A percentile compares a stretch with the other conserved stretches of the same genome.
These are phyloP conservation scores for Asterophora parasitica DNA, from an alignment of 768 basidiomycete species.

Conservation along the genomic window DNA sequence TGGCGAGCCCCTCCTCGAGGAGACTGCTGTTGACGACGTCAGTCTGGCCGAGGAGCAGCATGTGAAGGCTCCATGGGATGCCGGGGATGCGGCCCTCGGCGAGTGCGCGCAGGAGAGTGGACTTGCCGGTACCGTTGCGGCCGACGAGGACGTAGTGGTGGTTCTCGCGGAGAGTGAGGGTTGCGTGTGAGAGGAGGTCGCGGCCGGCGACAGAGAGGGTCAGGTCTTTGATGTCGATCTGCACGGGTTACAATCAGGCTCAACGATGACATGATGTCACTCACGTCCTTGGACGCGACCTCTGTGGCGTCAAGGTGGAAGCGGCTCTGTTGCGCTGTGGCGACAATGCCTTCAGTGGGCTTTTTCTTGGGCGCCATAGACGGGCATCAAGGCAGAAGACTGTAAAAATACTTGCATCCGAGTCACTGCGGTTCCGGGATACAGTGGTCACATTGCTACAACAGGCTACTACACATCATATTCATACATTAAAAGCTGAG, in stretches of 20 bases:
- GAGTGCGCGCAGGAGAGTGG: constrained; percentile 38
- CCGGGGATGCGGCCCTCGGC: constrained; percentile 44
- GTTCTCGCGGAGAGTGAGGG: constrained; percentile 46
- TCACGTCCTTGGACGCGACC: constrained; percentile 23
- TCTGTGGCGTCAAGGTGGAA: constrained; percentile 46
- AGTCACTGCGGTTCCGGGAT: background rate
- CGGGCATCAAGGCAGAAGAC: background rate
- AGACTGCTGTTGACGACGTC: constrained; percentile 20
- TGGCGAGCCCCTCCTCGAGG: constrained; percentile 17
- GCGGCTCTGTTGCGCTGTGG: constrained; percentile 43
- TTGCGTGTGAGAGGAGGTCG: constrained; percentile 49
- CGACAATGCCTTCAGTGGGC: constrained; percentile 22
- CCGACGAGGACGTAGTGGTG: constrained; percentile 52
- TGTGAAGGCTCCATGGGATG: constrained; percentile 34
- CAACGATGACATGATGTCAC: background rate
- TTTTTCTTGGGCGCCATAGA: constrained; percentile 14
- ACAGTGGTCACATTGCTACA: too few species aligned
- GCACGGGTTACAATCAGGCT: too few species aligned
- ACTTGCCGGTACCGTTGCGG: constrained; percentile 53
- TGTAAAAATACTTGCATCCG: background rate
- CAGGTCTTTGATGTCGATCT: constrained; percentile 52
- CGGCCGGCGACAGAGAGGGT: constrained; percentile 44
- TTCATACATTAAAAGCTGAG: too few species aligned
- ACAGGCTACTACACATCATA: too few species aligned
- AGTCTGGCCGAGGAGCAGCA: constrained; percentile 42